These are phyloP conservation scores for Leptographium procerum DNA, from an alignment of 2,329 filamentous ascomycete genomes.

Conservation along the genomic window DNA sequence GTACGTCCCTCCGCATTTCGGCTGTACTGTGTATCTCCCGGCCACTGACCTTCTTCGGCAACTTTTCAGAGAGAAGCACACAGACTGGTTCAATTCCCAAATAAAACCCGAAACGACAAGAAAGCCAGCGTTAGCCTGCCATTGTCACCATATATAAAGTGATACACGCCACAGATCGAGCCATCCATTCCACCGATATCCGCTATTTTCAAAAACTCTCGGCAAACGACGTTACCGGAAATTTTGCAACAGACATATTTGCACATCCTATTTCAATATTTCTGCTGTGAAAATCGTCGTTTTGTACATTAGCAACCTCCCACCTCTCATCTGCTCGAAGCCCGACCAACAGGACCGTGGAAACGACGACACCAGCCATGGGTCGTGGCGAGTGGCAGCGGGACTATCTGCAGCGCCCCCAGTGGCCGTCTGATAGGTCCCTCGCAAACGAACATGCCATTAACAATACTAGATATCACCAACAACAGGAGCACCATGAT, in stretches of 20 bases:
- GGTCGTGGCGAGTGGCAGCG: slow-evolving; percentile 11
- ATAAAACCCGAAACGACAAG: background rate
- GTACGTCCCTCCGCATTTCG: background rate
- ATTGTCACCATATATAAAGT: background rate
- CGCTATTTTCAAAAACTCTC: background rate
- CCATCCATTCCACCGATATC: background rate
- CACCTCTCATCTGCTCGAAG: background rate
- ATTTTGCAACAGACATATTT: background rate
- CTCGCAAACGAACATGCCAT: slow-evolving; percentile 8
- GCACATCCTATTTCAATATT: background rate
- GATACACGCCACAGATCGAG: background rate
- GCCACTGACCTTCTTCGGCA: background rate
- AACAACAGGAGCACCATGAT: slow-evolving; percentile 8
- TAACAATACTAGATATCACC: slow-evolving; percentile 10
- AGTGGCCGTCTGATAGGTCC: slow-evolving; percentile 14
- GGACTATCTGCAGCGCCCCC: slow-evolving; percentile 11
- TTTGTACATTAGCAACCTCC: background rate
- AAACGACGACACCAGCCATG: slow-evolving; percentile 8
- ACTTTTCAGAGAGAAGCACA: background rate
- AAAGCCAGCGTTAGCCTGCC: background rate
- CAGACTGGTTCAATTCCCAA: too few species aligned
- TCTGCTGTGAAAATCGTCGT: background rate
- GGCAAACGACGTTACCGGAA: background rate
- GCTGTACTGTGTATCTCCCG: background rate
- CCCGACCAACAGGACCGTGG: background rate